Evolutionary conservation across 83 land plant species (phyloP), one percentile per base, ranked within the genome.

Genomic region (Isoetes engelmannii): DNA sequence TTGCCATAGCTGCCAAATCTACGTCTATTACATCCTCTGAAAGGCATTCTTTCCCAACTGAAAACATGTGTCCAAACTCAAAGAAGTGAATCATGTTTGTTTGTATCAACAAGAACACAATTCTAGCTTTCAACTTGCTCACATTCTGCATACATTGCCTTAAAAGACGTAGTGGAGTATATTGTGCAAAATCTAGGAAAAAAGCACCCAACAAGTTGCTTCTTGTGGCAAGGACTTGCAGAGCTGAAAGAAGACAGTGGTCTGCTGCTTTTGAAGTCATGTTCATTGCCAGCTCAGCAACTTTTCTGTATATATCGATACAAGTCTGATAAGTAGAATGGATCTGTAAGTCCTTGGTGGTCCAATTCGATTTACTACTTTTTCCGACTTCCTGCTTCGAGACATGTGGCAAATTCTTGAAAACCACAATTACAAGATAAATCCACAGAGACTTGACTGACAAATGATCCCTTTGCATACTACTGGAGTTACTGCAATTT

Each of bases 171-270:
- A 62, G 15, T 1, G 86, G 86, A 57, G 74, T 84, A 60, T n/a
- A n/a, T 51, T 51, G 28, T 46, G 48, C 13, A 81, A 44, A 56
- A 74, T 63, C 48, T 73, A 81, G 6, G 61, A n/a, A n/a, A n/a
- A n/a, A n/a, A n/a, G n/a, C n/a, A n/a, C n/a, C n/a, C n/a, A n/a
- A n/a, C n/a, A n/a, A n/a, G n/a, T n/a, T n/a, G n/a, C n/a, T n/a
- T n/a, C n/a, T n/a, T n/a, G n/a, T n/a, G n/a, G n/a, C n/a, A 4
- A 75, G 12, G 47, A 53, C 69, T 47, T 65, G 72, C 46, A 83
- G 63, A 66, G 76, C 77, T 72, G 78, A 73, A n/a, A 83, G 64
- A 66, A 89, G 63, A 73, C 87, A 89, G 5, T 37, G 37, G 69
- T 81, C 81, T 42, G 83, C 82, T 63, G 21, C 43, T 44, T 77